A percentile compares a stretch with the other conserved stretches of the same genome.
phyloP scores from a whole-genome alignment of 2,329 filamentous ascomycete species.

The Thelonectria rubi region DNA sequence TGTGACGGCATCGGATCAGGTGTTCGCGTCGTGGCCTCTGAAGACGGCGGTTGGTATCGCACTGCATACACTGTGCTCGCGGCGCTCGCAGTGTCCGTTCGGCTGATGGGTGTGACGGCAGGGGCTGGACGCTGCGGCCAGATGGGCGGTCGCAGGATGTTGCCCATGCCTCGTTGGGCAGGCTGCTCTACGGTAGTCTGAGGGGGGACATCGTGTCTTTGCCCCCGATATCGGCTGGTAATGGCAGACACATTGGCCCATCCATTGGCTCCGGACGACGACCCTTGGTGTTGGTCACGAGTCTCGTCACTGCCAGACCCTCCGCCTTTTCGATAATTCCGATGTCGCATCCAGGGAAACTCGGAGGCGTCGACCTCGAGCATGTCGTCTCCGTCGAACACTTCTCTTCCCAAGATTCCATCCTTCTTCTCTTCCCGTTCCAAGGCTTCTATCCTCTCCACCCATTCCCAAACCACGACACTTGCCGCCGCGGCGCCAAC shows the following conservation, averaged over 20 bases:
- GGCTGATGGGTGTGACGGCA: constrained; percentile 65
- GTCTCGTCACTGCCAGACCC: constrained; percentile 31
- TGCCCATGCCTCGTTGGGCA: constrained; percentile 43
- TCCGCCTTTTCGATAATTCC: constrained; percentile 48
- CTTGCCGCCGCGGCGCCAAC: constrained; percentile 94
- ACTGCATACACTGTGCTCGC: constrained; percentile 72
- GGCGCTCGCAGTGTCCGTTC: constrained; percentile 70
- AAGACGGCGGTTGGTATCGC: constrained; percentile 66
- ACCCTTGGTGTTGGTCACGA: constrained; percentile 27
- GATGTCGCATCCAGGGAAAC: constrained; percentile 56
- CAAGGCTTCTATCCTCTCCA: constrained; percentile 90
- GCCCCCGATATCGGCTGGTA: constrained; percentile 40
- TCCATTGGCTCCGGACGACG: constrained; percentile 33
- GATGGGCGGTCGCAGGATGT: constrained; percentile 58
- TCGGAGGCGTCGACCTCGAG: constrained; percentile 69
- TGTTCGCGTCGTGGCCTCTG: constrained; percentile 59
- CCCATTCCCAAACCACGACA: constrained; percentile 99
- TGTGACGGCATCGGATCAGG: constrained; percentile 50
- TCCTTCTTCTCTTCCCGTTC: constrained; percentile 95
- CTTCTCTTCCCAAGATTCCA: constrained; percentile 87
- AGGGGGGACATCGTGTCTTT: constrained; percentile 27
- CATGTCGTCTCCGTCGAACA: constrained; percentile 96
- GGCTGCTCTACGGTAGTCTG: constrained; percentile 38
- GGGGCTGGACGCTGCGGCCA: constrained; percentile 66
- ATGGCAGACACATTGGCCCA: constrained; percentile 44